Percentiles rank a stretch among this genome's conserved stretches.
Conservation (phyloP, 352 stramenopile species). For the Pythium dissotocum region DNA sequence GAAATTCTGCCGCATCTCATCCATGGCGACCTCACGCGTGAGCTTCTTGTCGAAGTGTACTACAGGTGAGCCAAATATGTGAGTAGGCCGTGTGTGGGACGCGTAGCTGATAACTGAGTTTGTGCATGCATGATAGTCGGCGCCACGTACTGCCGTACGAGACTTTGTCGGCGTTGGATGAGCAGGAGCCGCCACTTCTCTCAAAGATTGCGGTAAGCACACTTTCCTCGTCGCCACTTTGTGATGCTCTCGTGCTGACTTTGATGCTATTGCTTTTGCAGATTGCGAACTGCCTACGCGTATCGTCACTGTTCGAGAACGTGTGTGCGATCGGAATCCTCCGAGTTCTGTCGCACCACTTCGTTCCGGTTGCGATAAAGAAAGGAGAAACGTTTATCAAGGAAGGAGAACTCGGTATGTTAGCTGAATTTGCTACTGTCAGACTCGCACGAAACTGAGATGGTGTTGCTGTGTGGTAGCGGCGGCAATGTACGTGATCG, state of each 20-base stretch:
- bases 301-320: slow-evolving; percentile 80
- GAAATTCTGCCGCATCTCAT: slow-evolving; percentile 64
- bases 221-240: no score
- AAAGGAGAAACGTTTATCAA: slow-evolving; percentile 59
- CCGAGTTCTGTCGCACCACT: slow-evolving; percentile 75
- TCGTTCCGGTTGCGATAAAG: slow-evolving; percentile 54
- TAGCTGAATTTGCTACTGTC: background rate
- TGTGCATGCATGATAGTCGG: slow-evolving; percentile 26
- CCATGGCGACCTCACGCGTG: slow-evolving; percentile 59
- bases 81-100: background rate
- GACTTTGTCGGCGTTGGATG: slow-evolving; percentile 36
- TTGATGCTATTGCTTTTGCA: slow-evolving; percentile 20
- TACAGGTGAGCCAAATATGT: slow-evolving; percentile 42
- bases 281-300: slow-evolving; percentile 79
- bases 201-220: slow-evolving; percentile 67
- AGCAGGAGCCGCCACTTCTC: slow-evolving; percentile 52
- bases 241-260: no score
- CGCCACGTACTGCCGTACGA: slow-evolving; percentile 63
- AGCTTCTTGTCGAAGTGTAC: slow-evolving; percentile 75
- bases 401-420: slow-evolving; percentile 62
- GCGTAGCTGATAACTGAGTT: background rate
- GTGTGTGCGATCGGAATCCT: slow-evolving; percentile 81
- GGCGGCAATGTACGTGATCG: slow-evolving; percentile 79
- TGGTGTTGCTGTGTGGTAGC: slow-evolving; percentile 31
- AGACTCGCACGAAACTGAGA: background rate